A percentile compares a stretch with the other conserved stretches of the same genome.
Conservation (phyloP, 23 red algal genomes). For the Gracilariopsis chorda region DNA sequence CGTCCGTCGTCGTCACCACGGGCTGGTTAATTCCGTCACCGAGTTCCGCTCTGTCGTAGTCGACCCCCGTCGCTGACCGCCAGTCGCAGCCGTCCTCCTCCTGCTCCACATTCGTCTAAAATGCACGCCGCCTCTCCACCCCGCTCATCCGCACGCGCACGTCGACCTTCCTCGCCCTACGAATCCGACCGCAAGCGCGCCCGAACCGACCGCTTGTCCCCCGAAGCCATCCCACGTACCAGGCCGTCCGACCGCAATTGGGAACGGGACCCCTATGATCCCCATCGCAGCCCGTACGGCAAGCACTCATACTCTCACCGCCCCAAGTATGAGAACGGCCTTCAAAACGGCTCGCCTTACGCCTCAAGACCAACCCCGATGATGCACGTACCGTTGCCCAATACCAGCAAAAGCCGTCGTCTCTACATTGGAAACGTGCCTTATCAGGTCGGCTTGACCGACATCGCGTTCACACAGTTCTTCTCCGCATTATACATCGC, state of each 20-base stretch:
- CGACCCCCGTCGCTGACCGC: too few species aligned
- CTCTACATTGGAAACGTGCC: slow-evolving; percentile 78
- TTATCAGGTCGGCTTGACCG: slow-evolving; percentile 54
- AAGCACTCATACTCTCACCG: neutral
- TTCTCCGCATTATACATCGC: slow-evolving; percentile 74
- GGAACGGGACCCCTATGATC: neutral
- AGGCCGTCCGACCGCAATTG: neutral
- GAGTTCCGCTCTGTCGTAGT: too few species aligned
- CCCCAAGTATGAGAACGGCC: neutral
- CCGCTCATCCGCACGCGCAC: neutral
- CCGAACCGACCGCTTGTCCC: neutral
- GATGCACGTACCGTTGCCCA: neutral
- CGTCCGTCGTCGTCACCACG: too few species aligned
- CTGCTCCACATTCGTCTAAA: too few species aligned
- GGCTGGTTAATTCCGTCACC: too few species aligned
- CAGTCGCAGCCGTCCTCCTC: too few species aligned
- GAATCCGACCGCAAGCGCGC: slow-evolving; percentile 40
- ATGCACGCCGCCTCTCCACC: slow-evolving; percentile 1
- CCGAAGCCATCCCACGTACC: slow-evolving; percentile 16
- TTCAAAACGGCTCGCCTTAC: slow-evolving; percentile 10
- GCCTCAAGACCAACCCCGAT: neutral
- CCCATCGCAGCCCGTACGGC: neutral
- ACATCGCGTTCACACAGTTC: slow-evolving; percentile 55
- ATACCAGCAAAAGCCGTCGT: slow-evolving; percentile 56
- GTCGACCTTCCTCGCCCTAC: neutral